phyloP scores from a whole-genome alignment of 257 asterid genomes.

The Ilex asprella region DNA sequence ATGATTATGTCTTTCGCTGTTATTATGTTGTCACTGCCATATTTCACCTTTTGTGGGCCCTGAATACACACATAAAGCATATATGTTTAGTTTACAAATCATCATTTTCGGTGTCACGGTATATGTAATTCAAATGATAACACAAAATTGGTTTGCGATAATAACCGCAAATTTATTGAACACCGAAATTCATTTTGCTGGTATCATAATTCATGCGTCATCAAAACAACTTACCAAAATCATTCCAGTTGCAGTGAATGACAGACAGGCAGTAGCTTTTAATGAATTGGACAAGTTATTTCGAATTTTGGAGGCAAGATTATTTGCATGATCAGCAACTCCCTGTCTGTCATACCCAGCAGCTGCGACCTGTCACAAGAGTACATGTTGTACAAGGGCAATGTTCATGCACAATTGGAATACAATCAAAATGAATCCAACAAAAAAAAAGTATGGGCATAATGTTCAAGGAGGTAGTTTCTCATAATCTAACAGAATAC shows the following conservation, averaged over 20 bases:
- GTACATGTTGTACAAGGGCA: too few species aligned
- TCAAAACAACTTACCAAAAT: constrained; percentile 50
- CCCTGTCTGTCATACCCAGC: constrained; percentile 90
- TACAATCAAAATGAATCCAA: too few species aligned
- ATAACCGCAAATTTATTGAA: neutral
- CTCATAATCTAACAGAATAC: too few species aligned
- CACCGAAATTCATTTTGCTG: too few species aligned
- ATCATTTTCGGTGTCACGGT: too few species aligned
- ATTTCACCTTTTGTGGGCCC: constrained; percentile 96
- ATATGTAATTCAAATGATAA: neutral
- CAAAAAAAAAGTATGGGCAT: too few species aligned
- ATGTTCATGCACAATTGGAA: too few species aligned
- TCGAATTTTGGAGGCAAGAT: constrained; percentile 84
- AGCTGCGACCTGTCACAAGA: constrained; percentile 49
- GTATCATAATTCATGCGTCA: too few species aligned
- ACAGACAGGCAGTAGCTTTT: constrained; percentile 81
- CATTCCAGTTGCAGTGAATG: constrained; percentile 77
- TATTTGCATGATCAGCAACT: constrained; percentile 93
- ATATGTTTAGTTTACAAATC: too few species aligned
- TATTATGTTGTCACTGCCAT: constrained; percentile 48
- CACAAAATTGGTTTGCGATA: constrained; percentile 4
- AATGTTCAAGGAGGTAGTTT: too few species aligned
- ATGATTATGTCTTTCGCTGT: constrained; percentile 87
- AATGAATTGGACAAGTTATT: constrained; percentile 82
- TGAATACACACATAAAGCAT: constrained; percentile 17